Evolutionary conservation across 768 basidiomycete genomes (phyloP), one percentile per base, ranked within the genome.

Genomic region (Auricularia heimuer): DNA sequence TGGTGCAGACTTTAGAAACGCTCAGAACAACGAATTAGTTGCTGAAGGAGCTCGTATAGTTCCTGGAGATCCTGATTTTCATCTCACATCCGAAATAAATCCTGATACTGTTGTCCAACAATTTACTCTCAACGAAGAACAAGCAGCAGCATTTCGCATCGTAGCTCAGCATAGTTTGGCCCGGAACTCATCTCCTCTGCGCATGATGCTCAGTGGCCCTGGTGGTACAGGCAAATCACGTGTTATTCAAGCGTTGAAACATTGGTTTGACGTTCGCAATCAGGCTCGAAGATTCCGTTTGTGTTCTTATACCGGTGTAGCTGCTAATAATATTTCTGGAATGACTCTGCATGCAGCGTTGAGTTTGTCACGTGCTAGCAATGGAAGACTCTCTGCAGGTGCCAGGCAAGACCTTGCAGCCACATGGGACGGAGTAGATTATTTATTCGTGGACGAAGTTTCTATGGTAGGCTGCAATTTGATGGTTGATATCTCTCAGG

Each of bases 121-220:
- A 51, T 77, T 66, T 61, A 75, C 71, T 4, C 65, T 79, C 14
- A 80, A 78, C 62, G 62, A 3, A 3, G 75, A 78, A 61, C 78
- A 80, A 67, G 65, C 56, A 8, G 63, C 64, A 8, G 77, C 76
- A 16, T 77, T 79, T 45, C 14, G 63, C 7, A 71, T 77, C 6
- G 70, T 80, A 8, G 67, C 70, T 6, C 45, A 72, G 0, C 77
- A 79, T 56, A 69, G 67, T 37, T 14, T 68, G 4, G 33, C 65
- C 7, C 34, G 12, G 8, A 14, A 69, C 4, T 21, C 60, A 2
- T 54, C 68, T 6, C 73, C 70, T 3, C 64, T 80, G 11, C 10
- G 44, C 10, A 45, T 45, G 44, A 45, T 45, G 44, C 44, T 45
- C 44, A 45, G 44, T 45, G 44, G 44, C 18, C 11, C 44, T 18